phyloP scores from a whole-genome alignment of 2,329 filamentous ascomycete species.

The Venturia nashicola region DNA sequence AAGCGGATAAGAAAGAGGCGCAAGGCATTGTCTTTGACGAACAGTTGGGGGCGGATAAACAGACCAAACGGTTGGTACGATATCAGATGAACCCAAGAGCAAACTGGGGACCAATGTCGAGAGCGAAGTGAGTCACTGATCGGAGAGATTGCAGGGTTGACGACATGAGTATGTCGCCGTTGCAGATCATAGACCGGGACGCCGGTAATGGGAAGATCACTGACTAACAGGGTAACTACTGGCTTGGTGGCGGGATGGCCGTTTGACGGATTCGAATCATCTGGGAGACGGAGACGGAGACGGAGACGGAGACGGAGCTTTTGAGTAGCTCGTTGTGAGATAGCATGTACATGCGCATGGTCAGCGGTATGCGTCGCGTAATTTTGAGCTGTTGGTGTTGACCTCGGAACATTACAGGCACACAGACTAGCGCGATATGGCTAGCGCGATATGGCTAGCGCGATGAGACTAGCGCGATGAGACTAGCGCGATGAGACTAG shows the following conservation, averaged over 20 bases:
- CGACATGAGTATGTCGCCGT: neutral
- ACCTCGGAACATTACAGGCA: too few species aligned
- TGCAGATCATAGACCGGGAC: neutral
- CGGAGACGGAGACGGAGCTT: too few species aligned
- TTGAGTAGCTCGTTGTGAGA: too few species aligned
- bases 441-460: too few species aligned
- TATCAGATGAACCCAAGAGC: constrained; percentile 85
- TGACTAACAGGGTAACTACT: neutral
- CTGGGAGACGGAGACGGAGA: too few species aligned
- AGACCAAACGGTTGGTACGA: constrained; percentile 58
- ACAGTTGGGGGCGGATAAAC: constrained; percentile 56
- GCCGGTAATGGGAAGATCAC: neutral
- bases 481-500: too few species aligned
- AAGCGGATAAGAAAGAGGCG: constrained; percentile 22
- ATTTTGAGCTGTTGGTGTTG: too few species aligned
- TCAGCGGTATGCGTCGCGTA: too few species aligned
- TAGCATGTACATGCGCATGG: too few species aligned
- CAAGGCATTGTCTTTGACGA: constrained; percentile 69
- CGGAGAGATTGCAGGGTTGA: neutral
- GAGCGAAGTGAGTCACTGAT: constrained; percentile 27
- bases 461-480: too few species aligned
- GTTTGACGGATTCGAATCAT: neutral
- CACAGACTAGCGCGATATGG: too few species aligned
- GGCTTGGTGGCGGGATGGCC: neutral
- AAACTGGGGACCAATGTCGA: constrained; percentile 81